Conservation (phyloP, 805 yeast species). For the Metschnikowia sp. region DNA sequence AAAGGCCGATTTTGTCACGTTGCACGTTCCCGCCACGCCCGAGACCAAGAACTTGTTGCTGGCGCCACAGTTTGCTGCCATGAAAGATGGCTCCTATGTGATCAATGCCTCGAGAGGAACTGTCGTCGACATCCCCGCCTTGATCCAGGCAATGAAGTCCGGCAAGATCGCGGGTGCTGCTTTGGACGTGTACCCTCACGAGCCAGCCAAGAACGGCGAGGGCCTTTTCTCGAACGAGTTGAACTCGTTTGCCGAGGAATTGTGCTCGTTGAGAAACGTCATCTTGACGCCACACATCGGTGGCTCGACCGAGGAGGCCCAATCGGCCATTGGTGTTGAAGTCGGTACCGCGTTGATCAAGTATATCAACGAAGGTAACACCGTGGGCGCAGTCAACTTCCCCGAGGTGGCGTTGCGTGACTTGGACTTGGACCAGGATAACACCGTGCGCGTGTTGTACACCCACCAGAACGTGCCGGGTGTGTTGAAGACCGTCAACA, state of each 20-base stretch:
- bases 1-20: conserved; percentile 82
- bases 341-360: conserved; percentile 82
- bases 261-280: conserved; percentile 77
- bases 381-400: conserved; percentile 96
- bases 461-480: conserved; percentile 98
- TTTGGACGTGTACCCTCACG: conserved; percentile 92
- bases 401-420: conserved; percentile 95
- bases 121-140: conserved; percentile 93
- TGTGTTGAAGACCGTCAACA: conserved; percentile 95
- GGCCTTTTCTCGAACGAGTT: conserved; percentile 67
- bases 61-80: conserved; percentile 86
- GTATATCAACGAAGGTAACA: conserved; percentile 93
- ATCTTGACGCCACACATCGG: conserved; percentile 97
- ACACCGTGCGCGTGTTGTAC: conserved; percentile 89
- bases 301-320: conserved; percentile 99
- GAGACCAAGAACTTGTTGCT: conserved; percentile 91
- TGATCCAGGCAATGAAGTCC: conserved; percentile 83
- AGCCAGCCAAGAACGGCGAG: conserved; percentile 96
- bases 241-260: conserved; percentile 81
- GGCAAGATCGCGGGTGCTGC: conserved; percentile 98
- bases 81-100: conserved; percentile 94
- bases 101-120: conserved; percentile 98
- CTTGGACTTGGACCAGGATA: conserved; percentile 79
- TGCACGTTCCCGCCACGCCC: conserved; percentile 92
- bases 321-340: conserved; percentile 94